A percentile compares a stretch with the other conserved stretches of the same genome.
phyloP scores from a whole-genome alignment of 495 filamentous ascomycete species.

The Aspergillus heteromorphus region DNA sequence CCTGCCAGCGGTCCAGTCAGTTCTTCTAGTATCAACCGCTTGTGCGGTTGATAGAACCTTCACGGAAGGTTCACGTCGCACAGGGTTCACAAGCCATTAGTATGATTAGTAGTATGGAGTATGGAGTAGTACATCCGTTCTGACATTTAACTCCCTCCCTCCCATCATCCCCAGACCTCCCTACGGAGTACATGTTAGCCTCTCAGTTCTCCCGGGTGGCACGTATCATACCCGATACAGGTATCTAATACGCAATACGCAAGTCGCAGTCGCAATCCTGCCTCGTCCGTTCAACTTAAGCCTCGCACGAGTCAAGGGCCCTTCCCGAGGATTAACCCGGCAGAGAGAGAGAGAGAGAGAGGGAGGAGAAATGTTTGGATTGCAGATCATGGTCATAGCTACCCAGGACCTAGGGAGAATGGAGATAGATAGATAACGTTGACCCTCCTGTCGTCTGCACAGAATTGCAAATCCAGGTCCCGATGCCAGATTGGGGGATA shows the following conservation, averaged over 20 bases:
- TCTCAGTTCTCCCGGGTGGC: background rate
- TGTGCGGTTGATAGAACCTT: background rate
- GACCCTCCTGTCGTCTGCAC: background rate
- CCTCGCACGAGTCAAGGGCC: conserved; percentile 1
- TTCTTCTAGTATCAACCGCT: no score
- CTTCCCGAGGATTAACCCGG: background rate
- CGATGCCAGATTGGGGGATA: background rate
- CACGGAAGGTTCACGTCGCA: background rate
- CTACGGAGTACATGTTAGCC: background rate
- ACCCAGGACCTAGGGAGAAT: no score
- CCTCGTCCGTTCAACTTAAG: no score
- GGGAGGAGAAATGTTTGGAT: background rate
- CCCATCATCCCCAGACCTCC: no score
- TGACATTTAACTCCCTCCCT: background rate
- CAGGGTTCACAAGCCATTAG: background rate
- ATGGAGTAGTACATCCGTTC: background rate
- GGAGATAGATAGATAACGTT: background rate
- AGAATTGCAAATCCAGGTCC: background rate
- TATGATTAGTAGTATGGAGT: no score
- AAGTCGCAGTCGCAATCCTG: no score
- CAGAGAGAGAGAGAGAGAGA: background rate
- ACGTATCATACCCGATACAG: no score
- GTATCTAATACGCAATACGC: no score
- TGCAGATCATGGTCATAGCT: background rate
- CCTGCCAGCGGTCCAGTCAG: background rate